Evolutionary conservation across 106 monocot genomes (phyloP).

Genomic region (Allium cepa): DNA sequence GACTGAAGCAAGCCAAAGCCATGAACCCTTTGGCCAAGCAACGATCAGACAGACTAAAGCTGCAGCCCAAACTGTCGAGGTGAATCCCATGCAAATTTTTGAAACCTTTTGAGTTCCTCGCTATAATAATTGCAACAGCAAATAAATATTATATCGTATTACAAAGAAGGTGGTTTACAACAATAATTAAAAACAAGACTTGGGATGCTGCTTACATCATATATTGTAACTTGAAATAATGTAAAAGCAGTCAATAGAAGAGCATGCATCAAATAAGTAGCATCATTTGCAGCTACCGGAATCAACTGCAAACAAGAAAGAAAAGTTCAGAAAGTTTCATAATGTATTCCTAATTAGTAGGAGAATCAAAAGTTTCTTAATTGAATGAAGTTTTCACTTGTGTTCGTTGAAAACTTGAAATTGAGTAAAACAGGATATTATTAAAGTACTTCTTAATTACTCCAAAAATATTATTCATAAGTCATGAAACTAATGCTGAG

Average conservation of each 20-base stretch:
- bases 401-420: no score
- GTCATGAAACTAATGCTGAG: no score
- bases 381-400: no score
- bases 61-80: slow-evolving; percentile 41
- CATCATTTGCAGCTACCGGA: slow-evolving; percentile 95
- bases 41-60: slow-evolving; percentile 60
- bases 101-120: slow-evolving; percentile 84
- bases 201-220: slow-evolving; percentile 47
- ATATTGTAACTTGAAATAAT: slow-evolving; percentile 76
- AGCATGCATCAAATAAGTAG: slow-evolving; percentile 88
- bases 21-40: slow-evolving; percentile 68
- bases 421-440: no score
- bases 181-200: no score
- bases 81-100: slow-evolving; percentile 47
- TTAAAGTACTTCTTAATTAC: no score
- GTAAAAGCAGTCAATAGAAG: slow-evolving; percentile 74
- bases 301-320: slow-evolving; percentile 46
- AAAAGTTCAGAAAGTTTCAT: neutral
- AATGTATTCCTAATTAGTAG: no score
- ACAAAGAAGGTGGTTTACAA: no score
- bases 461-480: no score
- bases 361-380: no score
- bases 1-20: slow-evolving; percentile 86
- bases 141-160: no score
- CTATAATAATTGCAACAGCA: neutral